phyloP scores from a whole-genome alignment of 2,329 filamentous ascomycete species.

The Boeremia exigua region DNA sequence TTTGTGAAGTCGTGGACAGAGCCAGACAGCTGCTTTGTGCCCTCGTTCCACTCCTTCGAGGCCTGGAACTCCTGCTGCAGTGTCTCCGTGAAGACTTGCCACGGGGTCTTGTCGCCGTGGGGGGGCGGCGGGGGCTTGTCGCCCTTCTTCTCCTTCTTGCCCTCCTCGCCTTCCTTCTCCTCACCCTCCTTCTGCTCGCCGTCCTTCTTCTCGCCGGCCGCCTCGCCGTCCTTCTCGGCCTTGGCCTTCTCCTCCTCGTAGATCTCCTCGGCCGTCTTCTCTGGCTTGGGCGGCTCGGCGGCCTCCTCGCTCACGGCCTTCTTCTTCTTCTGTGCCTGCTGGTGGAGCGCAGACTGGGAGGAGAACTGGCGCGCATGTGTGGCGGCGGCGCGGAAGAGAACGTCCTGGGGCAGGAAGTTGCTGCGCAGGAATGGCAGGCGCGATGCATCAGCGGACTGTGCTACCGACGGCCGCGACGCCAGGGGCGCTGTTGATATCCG shows the following conservation, averaged over 20 bases:
- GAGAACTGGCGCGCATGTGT: conserved; percentile 53
- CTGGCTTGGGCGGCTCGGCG: conserved; percentile 37
- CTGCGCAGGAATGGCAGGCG: conserved; percentile 50
- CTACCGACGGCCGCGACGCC: conserved; percentile 29
- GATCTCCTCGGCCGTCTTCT: conserved; percentile 47
- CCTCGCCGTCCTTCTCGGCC: conserved; percentile 49
- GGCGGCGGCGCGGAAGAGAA: conserved; percentile 51
- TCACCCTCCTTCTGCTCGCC: conserved; percentile 48
- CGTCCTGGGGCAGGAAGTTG: conserved; percentile 49
- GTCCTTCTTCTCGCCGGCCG: conserved; percentile 56
- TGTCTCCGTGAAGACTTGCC: conserved; percentile 99
- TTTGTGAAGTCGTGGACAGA: conserved; percentile 91
- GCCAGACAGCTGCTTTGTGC: conserved; percentile 90
- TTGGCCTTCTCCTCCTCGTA: conserved; percentile 53
- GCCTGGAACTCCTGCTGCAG: conserved; percentile 91
- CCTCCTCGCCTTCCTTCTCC: conserved; percentile 51
- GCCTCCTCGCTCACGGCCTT: conserved; percentile 45
- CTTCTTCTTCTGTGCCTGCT: conserved; percentile 46
- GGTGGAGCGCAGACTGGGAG: conserved; percentile 43
- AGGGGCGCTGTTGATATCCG: conserved; percentile 50
- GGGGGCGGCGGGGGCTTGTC: conserved; percentile 83
- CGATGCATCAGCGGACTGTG: conserved; percentile 31
- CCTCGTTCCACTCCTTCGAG: conserved; percentile 99
- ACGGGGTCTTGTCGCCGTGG: conserved; percentile 96
- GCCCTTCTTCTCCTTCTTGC: conserved; percentile 69